phyloP scores from a whole-genome alignment of 2,329 filamentous ascomycete species.

The Penicillium sp. region DNA sequence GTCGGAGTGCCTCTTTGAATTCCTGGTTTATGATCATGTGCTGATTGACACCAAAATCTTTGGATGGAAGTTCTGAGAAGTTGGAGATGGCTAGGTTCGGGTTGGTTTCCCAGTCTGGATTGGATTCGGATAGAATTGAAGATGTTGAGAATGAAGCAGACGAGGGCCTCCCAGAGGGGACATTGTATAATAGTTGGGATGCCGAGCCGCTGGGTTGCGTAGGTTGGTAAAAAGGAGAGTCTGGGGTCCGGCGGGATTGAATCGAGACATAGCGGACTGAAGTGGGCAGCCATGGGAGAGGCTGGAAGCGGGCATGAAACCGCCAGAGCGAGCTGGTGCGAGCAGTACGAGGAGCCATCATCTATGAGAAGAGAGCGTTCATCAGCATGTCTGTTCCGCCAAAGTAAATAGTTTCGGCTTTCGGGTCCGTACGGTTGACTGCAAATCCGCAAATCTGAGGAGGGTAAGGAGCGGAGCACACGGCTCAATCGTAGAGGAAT shows the following conservation, averaged over 20 bases:
- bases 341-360: constrained; percentile 26
- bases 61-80: constrained; percentile 75
- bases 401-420: constrained; percentile 13
- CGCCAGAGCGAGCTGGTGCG: constrained; percentile 26
- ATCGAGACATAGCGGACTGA: constrained; percentile 35
- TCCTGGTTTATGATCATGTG: constrained; percentile 95
- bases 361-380: constrained; percentile 16
- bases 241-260: constrained; percentile 25
- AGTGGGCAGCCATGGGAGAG: constrained; percentile 20
- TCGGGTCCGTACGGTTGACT: constrained; percentile 31
- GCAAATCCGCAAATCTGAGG: constrained; percentile 29
- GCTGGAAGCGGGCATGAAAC: constrained; percentile 23
- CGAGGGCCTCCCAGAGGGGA: constrained; percentile 16
- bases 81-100: constrained; percentile 70
- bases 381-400: constrained; percentile 10
- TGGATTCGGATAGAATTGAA: constrained; percentile 40
- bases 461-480: constrained; percentile 28
- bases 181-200: constrained; percentile 22
- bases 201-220: constrained; percentile 17
- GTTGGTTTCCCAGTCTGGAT: constrained; percentile 77
- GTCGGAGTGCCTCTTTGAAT: constrained; percentile 85
- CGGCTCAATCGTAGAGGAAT: constrained; percentile 24
- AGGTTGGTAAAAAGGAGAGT: constrained; percentile 24
- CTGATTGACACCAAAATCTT: constrained; percentile 90
- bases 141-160: constrained; percentile 38